Evolutionary conservation across 108 stramenopile species (phyloP), one percentile per base, ranked within the genome.

Genomic region (Epithemia pelagica): DNA sequence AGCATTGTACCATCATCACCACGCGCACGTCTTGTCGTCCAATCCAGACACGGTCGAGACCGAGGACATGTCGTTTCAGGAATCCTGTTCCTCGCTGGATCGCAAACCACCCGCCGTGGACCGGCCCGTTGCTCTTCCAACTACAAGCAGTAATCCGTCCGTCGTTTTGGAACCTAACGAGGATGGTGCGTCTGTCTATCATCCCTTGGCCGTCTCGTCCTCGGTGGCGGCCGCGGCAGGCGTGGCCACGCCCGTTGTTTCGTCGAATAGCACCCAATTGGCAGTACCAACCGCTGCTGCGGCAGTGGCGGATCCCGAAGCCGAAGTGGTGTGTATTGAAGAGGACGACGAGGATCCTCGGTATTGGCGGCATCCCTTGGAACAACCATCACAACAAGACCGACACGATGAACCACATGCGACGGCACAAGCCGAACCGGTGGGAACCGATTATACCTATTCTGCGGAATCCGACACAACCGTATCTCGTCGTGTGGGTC

Each of bases 361-460:
- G n/a, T n/a, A n/a, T n/a, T n/a, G n/a, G n/a, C n/a, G n/a, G n/a
- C 79, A 80, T 58, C 79, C 79, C 7, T 23, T 71, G 0, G 79
- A 75, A 59, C 51, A 64, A n/a, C 30, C 66, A 15, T 15, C 5
- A 10, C 37, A 46, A 27, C 54, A 52, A 24, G 55, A 57, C 0
- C n/a, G n/a, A n/a, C n/a, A n/a, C n/a, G n/a, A n/a, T n/a, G n/a
- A n/a, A n/a, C n/a, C n/a, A n/a, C n/a, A n/a, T n/a, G n/a, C n/a
- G n/a, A 54, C 64, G 2, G 67, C 66, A 30, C 62, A 79, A 58
- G 78, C 78, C 37, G 70, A 71, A 54, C 67, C 74, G 1, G 59
- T 74, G 7, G 70, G 74, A 54, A 51, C 61, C 21, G 72, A 69
- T 18, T 65, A 30, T 26, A 25, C 37, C 37, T 46, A 62, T 51